Evolutionary conservation across 2,329 filamentous ascomycete species (phyloP).

Genomic region (Pyrenophora seminiperda): DNA sequence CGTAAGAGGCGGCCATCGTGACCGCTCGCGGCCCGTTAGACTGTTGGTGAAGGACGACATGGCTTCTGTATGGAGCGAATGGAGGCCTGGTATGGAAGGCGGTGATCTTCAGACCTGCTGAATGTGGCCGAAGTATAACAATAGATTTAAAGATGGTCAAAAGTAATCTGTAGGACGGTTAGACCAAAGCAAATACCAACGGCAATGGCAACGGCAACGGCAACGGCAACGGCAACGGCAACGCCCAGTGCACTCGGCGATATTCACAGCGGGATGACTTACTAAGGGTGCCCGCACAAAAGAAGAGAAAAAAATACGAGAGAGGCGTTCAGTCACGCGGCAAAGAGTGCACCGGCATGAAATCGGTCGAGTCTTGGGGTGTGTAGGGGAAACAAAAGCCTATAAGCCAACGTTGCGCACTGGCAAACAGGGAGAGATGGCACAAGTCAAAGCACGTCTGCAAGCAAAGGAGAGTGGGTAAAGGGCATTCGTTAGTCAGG

Average conservation of each 20-base stretch:
- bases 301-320: slow-evolving; percentile 40
- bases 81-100: slow-evolving; percentile 29
- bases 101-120: slow-evolving; percentile 50
- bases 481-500: slow-evolving; percentile 24
- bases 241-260: not conserved
- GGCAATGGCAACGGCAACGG: slow-evolving; percentile 16
- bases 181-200: slow-evolving; percentile 20
- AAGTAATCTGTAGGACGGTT: slow-evolving; percentile 33
- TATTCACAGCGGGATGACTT: slow-evolving; percentile 19
- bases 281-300: slow-evolving; percentile 49
- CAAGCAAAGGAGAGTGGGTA: slow-evolving; percentile 28
- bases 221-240: not conserved
- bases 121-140: slow-evolving; percentile 38
- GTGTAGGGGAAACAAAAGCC: slow-evolving; percentile 45
- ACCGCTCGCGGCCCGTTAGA: slow-evolving; percentile 63
- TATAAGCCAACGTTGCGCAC: slow-evolving; percentile 42
- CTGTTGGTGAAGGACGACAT: slow-evolving; percentile 45
- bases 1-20: slow-evolving; percentile 81
- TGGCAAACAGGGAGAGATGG: slow-evolving; percentile 19
- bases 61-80: slow-evolving; percentile 19
- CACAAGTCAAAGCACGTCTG: slow-evolving; percentile 35
- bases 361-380: slow-evolving; percentile 39
- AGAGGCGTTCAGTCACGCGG: slow-evolving; percentile 38
- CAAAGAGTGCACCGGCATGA: slow-evolving; percentile 49
- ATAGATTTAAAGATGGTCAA: slow-evolving; percentile 38